These are phyloP conservation scores for Myriosclerotinia scirpicola DNA, from an alignment of 2,329 filamentous ascomycete species.

Conservation along the genomic window DNA sequence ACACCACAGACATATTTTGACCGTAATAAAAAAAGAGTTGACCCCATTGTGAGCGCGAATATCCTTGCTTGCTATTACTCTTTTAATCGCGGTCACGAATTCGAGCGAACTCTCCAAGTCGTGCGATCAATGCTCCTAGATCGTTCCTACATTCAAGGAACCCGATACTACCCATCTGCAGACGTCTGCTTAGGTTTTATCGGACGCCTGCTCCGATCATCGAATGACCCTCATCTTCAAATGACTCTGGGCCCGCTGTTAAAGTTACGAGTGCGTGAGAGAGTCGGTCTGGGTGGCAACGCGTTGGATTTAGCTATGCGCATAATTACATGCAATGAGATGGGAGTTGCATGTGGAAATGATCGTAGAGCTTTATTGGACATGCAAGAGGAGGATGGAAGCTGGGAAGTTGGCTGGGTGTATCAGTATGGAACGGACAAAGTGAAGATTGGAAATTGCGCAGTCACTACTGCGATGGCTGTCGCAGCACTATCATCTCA, in stretches of 20 bases:
- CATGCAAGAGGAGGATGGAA: neutral
- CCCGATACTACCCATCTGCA: neutral
- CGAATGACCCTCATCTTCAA: neutral
- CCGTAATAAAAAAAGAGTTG: neutral
- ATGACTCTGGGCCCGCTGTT: neutral
- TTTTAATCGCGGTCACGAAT: neutral
- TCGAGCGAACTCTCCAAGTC: neutral
- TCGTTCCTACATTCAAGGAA: neutral
- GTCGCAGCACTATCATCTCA: neutral
- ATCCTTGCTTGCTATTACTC: neutral
- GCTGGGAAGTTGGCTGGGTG: neutral
- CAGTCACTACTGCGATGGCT: neutral
- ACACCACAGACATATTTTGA: neutral
- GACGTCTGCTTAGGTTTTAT: neutral
- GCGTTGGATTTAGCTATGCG: neutral
- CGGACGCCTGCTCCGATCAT: neutral
- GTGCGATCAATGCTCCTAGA: neutral
- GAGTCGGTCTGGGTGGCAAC: neutral
- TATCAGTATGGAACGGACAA: neutral
- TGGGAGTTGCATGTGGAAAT: neutral
- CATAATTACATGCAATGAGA: neutral
- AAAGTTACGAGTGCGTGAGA: neutral
- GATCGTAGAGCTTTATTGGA: neutral
- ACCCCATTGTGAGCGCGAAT: neutral
- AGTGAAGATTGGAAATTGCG: neutral